Base-by-base conservation (phyloP, 148 eudicot species). In the Vaccinium vitisidaea region DNA sequence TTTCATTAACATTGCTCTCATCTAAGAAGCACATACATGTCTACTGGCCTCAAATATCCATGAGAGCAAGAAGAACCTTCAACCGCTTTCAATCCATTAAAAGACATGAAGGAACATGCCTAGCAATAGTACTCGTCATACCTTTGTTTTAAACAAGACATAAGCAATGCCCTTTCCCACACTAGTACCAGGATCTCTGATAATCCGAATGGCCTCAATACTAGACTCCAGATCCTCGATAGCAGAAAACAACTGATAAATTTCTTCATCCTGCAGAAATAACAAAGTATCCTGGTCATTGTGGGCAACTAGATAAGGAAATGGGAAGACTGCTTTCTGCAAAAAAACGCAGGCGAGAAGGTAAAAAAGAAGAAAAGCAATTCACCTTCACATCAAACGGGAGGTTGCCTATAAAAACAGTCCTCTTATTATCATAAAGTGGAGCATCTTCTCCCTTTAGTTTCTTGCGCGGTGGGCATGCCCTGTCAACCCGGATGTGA, bases 391-490 rank as follows among this genome's bases (percentile, higher is more conserved):
- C 99, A 91, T 97, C 99, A 91, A 97, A 97, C 25, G 99, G 99
- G 79, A 97, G 92, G 88, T 97, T 95, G 50, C 98, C 99, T 46
- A 97, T 86, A 87, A 97, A 93, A 83, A 94, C 90, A 32, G 98
- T 95, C 90, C 96, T 93, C 87, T 93, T 93, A 84, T 84, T 91
- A 86, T 91, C 98, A 89, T 95, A 97, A 63, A 94, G 94, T 49
- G 90, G 85, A 85, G 87, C 81, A 83, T 77, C 78, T 10, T 93
- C 99, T 84, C 94, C 98, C 92, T 95, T 95, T 81, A 97, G 84
- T 84, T 97, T 97, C 94, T 97, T 97, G 75, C 98, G 96, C 32
- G 99, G 99, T 73, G 99, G 99, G 80, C 99, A 97, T 39, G 99
- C 98, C 89, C 99, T 94, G 89, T 97, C 99, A 84, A 97, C 95